Conservation (phyloP, 192 early-diverging fungal genomes). For the Gonapodya prolifera region DNA sequence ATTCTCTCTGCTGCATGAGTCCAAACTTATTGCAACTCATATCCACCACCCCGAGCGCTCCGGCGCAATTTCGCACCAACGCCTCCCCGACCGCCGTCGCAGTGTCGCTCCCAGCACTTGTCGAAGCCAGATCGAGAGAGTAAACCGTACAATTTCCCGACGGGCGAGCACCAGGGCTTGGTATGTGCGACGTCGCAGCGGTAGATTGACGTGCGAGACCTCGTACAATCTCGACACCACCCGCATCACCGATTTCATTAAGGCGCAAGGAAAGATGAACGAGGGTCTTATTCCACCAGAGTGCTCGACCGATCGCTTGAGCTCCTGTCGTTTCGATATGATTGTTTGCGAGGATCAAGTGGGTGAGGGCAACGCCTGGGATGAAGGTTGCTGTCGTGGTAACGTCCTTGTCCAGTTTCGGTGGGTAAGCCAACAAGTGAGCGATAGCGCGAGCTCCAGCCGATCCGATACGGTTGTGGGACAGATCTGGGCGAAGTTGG, state of each 20-base stretch:
- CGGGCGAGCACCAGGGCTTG: not conserved
- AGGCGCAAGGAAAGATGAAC: not conserved
- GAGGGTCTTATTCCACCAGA: not conserved
- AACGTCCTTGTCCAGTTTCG: not conserved
- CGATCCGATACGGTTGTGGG: not conserved
- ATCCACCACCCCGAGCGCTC: not conserved
- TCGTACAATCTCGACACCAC: not conserved
- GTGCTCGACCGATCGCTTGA: not conserved
- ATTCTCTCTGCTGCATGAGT: not conserved
- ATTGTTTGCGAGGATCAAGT: not conserved
- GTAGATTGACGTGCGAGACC: not conserved
- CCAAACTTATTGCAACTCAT: not conserved
- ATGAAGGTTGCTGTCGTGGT: not conserved
- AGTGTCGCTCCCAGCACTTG: not conserved
- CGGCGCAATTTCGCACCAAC: not conserved
- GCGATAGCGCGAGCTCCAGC: not conserved
- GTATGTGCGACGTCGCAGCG: not conserved
- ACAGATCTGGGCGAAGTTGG: not conserved
- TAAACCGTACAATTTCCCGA: not conserved
- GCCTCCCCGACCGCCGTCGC: not conserved
- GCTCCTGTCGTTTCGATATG: not conserved
- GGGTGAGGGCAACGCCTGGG: not conserved
- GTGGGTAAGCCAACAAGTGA: not conserved
- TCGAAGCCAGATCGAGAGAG: not conserved
- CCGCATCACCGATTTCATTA: not conserved